Evolutionary conservation across 371 early-diverging fungal genomes (phyloP), one percentile per base, ranked within the genome.

Genomic region (Basidiobolus meristosporus): DNA sequence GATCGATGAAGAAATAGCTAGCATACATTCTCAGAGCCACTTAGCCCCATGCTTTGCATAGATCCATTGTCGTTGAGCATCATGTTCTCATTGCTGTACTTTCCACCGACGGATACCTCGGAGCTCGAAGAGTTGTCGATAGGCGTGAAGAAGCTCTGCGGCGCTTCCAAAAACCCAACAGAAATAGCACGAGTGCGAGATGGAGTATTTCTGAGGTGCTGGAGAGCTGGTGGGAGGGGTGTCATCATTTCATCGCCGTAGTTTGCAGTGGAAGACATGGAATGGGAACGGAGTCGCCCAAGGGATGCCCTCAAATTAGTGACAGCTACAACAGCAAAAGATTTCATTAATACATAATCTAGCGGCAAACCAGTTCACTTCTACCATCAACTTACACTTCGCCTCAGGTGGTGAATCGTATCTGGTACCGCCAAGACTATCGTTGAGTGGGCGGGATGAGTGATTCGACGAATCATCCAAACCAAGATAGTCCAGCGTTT

Each of bases 401-500:
- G 58, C 51, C 51, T 57, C 16, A 45, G 51, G 48, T 44, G 50
- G 31, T 40, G 16, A 35, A 38, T 19, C 33, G 35, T 50, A 34
- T 38, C 46, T 48, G 35, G 48, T 39, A 38, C 32, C 28, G 19
- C 40, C 28, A 39, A 28, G 15, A 26, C 31, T 38, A 9, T 26
- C 26, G 9, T 26, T 26, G 3, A 26, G 26, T 26, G 9, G 26
- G 9, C 9, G 26, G 9, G 26, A 26, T 5, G 26, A 26, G 9
- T 26, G 26, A 9, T 3, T 26, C 26, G 26, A 26, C 9, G 40
- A 41, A 41, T 82, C 86, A 43, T 86, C 82, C 35, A 85, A 46
- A 1, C 83, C 82, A 14, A 85, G 60, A 31, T 75, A 77, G 39
- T 77, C 74, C 40, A 86, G 53, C 0, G 78, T 78, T 30, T 74